Percentiles rank a stretch among this genome's conserved stretches.
Evolutionary conservation across 345 rosid species (phyloP).

Genomic region (Jatropha curcas): DNA sequence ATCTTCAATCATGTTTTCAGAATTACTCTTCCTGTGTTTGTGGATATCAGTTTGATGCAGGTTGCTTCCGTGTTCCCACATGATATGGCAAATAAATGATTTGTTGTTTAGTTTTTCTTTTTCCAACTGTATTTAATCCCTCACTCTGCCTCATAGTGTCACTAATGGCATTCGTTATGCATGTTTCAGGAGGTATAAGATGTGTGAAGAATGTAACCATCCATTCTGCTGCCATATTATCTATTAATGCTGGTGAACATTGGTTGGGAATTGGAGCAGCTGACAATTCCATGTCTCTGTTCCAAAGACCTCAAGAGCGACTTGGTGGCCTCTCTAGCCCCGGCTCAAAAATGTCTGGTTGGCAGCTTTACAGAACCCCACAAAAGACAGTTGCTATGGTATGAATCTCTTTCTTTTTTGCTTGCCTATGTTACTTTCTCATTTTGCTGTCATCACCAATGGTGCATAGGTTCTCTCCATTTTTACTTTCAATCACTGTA

Average conservation of each 20-base stretch:
- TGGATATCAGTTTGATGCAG: background rate
- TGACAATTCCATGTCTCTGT: slow-evolving; percentile 98
- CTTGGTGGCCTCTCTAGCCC: slow-evolving; percentile 53
- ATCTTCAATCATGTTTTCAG: too few species aligned
- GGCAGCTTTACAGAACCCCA: slow-evolving; percentile 98
- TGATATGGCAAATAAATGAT: background rate
- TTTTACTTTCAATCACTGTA: background rate
- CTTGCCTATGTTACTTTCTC: background rate
- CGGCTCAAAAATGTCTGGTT: slow-evolving; percentile 80
- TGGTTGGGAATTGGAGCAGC: slow-evolving; percentile 99
- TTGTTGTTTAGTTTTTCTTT: background rate
- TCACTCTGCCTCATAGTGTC: background rate
- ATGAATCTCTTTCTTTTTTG: slow-evolving; percentile 28
- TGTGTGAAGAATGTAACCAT: slow-evolving; percentile 91
- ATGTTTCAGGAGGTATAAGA: slow-evolving; percentile 63
- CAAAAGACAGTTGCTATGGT: slow-evolving; percentile 90
- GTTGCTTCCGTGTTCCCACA: background rate
- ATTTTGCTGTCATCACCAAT: background rate
- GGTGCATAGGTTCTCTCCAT: background rate
- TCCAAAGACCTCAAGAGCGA: slow-evolving; percentile 90
- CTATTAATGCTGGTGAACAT: slow-evolving; percentile 88
- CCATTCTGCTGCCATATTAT: slow-evolving; percentile 72
- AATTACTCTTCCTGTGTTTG: too few species aligned
- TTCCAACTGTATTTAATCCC: background rate
- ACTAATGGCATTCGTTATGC: slow-evolving; percentile 3